Percentiles rank a stretch among this genome's conserved stretches.
Conservation (phyloP, 2,329 filamentous ascomycete species). For the Arachnomyces sp. region DNA sequence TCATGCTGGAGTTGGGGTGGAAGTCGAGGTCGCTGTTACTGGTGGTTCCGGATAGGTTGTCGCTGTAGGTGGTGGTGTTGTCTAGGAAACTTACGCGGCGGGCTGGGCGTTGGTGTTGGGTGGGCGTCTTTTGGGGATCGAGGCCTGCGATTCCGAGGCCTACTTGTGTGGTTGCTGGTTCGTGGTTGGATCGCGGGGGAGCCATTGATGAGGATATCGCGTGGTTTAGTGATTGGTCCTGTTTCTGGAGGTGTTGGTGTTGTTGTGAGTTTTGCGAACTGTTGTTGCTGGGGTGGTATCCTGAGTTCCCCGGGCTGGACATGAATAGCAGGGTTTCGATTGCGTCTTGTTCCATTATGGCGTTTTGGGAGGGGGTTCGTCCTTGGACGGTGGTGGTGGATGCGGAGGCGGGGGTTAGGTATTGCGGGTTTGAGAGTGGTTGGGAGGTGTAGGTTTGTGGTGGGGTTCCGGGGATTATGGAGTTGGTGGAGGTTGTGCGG, state of each 20-base stretch:
- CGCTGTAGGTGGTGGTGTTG: conserved; percentile 7
- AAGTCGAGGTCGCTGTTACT: conserved; percentile 3
- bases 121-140: neutral
- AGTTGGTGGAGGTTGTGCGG: conserved; percentile 25
- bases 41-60: no score
- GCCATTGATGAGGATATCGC: conserved; percentile 11
- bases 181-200: conserved; percentile 11
- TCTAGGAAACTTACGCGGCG: conserved; percentile 15
- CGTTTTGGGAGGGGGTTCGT: conserved; percentile 34
- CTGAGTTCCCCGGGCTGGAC: conserved; percentile 42
- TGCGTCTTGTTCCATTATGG: conserved; percentile 42
- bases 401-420: conserved; percentile 12
- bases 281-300: conserved; percentile 32
- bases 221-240: conserved; percentile 7
- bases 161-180: conserved; percentile 14
- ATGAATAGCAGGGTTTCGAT: conserved; percentile 44
- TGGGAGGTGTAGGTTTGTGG: conserved; percentile 16
- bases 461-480: conserved; percentile 23
- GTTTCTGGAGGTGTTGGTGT: no score
- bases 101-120: neutral
- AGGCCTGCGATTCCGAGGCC: conserved; percentile 9
- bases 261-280: conserved; percentile 15
- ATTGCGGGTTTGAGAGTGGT: conserved; percentile 6
- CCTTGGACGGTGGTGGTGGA: conserved; percentile 15
- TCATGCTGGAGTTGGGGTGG: no score